These are phyloP conservation scores for Vigna mungo DNA, from an alignment of 306 rosid species.

Conservation along the genomic window DNA sequence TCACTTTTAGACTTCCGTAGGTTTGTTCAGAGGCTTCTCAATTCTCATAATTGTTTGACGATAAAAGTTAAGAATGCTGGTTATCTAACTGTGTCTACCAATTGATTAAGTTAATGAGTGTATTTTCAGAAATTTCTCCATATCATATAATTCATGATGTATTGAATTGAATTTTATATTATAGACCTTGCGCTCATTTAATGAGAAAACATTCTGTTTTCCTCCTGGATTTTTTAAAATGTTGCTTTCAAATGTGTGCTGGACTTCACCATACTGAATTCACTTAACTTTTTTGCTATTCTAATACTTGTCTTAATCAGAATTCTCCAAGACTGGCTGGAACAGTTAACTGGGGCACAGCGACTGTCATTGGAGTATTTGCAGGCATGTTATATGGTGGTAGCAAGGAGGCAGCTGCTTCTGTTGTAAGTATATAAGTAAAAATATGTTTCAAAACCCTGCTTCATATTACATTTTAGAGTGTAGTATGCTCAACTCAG, in stretches of 20 bases:
- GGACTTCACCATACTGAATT: conserved; percentile 20
- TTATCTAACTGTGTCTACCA: neutral
- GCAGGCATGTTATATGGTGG: conserved; percentile 97
- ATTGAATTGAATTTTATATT: conserved; percentile 9
- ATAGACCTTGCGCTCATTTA: neutral
- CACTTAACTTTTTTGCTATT: conserved; percentile 1
- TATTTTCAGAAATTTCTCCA: neutral
- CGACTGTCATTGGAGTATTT: conserved; percentile 85
- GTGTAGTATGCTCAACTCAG: neutral
- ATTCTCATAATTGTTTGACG: conserved; percentile 17
- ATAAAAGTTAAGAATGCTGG: neutral
- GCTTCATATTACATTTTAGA: conserved; percentile 29
- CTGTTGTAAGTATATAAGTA: conserved; percentile 71
- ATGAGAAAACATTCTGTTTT: neutral
- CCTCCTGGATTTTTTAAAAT: conserved; percentile 23
- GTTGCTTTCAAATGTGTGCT: conserved; percentile 22
- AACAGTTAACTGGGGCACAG: conserved; percentile 85
- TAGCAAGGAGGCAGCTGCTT: conserved; percentile 94
- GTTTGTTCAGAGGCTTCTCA: conserved; percentile 23
- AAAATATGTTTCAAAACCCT: conserved; percentile 32
- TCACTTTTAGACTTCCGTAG: conserved; percentile 11
- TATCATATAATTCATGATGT: neutral
- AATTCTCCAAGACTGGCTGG: conserved; percentile 67
- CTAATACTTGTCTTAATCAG: conserved; percentile 52
- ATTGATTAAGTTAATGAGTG: neutral